Evolutionary conservation across 441 rosid genomes (phyloP).

Genomic region (Croton setiger): DNA sequence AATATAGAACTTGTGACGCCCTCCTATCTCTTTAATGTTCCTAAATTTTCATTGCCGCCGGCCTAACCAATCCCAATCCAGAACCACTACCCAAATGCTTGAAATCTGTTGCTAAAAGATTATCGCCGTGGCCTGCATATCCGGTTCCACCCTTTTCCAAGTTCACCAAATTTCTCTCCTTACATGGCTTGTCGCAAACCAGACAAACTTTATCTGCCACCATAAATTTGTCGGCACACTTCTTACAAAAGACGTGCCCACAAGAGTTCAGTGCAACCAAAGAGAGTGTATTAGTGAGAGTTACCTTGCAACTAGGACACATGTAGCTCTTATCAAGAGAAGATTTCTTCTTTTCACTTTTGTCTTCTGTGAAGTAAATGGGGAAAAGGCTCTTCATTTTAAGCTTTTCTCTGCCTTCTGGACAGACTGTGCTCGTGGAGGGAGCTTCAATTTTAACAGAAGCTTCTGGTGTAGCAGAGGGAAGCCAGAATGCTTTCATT

Average conservation of each 20-base stretch:
- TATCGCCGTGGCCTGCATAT: constrained; percentile 64
- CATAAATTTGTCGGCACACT: constrained; percentile 69
- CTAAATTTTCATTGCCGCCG: constrained; percentile 56
- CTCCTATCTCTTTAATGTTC: not conserved
- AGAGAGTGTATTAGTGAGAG: constrained; percentile 64
- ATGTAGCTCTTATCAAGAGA: constrained; percentile 55
- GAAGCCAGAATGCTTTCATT: constrained; percentile 96
- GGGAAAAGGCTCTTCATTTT: constrained; percentile 74
- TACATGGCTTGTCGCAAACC: constrained; percentile 60
- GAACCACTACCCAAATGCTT: constrained; percentile 89
- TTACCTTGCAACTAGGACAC: constrained; percentile 88
- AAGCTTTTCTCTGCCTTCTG: constrained; percentile 82
- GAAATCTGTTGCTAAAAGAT: constrained; percentile 70
- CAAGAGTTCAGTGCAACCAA: constrained; percentile 67
- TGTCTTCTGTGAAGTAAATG: constrained; percentile 59
- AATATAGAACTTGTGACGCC: not conserved
- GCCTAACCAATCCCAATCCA: constrained; percentile 79
- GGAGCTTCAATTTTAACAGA: constrained; percentile 64
- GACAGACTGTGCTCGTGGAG: constrained; percentile 54
- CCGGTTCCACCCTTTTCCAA: constrained; percentile 81
- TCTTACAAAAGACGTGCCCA: constrained; percentile 87
- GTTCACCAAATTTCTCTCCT: constrained; percentile 56
- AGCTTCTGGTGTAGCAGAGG: constrained; percentile 92
- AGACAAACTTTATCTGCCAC: constrained; percentile 65
- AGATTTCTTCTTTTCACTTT: constrained; percentile 41